Conservation (phyloP, 2,329 filamentous ascomycete species). For the Didymella pomorum region DNA sequence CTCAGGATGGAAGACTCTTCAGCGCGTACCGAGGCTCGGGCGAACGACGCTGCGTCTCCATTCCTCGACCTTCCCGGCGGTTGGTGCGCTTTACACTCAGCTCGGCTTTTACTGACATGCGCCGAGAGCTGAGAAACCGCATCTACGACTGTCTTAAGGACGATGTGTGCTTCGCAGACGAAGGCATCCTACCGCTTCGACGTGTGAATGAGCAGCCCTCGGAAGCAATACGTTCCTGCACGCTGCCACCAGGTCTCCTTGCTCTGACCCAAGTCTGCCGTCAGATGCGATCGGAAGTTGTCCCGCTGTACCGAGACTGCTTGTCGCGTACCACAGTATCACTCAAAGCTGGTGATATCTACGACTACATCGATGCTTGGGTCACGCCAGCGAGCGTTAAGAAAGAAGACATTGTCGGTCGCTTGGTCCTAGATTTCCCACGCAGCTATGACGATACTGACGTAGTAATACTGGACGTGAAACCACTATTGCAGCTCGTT, state of each 20-base stretch:
- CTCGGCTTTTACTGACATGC: neutral
- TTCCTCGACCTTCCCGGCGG: too few relatives aligned
- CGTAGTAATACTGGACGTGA: neutral
- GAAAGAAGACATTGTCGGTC: neutral
- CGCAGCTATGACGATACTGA: neutral
- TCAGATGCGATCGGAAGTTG: neutral
- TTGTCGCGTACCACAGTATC: neutral
- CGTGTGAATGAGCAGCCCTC: neutral
- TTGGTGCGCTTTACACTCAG: too few relatives aligned
- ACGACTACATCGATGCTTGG: neutral
- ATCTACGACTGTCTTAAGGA: neutral
- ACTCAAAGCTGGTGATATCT: neutral
- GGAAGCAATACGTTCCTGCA: neutral
- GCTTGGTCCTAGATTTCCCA: neutral
- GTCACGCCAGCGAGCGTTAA: neutral
- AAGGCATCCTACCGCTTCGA: neutral
- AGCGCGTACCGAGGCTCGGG: too few relatives aligned
- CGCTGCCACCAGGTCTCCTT: neutral
- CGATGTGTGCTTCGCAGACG: neutral
- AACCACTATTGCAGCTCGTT: neutral
- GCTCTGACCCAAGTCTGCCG: neutral
- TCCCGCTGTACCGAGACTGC: neutral
- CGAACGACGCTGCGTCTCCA: too few relatives aligned
- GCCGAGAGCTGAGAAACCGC: neutral
- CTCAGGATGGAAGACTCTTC: too few relatives aligned